Evolutionary conservation across 208 protist genomes (phyloP).

Genomic region (Leishmania braziliensis): DNA sequence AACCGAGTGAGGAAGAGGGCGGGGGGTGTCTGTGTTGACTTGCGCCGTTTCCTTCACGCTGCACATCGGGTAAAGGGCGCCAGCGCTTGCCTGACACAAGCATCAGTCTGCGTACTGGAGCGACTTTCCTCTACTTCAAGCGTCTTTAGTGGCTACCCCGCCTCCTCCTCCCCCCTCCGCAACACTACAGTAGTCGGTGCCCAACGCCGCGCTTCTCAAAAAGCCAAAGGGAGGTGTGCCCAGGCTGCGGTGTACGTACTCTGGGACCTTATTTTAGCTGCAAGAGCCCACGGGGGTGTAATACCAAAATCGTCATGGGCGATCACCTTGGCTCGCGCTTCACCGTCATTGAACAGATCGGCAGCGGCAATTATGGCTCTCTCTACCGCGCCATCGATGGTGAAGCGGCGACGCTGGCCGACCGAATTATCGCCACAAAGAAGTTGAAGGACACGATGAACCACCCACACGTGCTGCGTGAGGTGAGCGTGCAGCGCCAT

Average conservation of each 20-base stretch:
- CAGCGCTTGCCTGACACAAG: neutral
- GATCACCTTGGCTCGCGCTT: slow-evolving; percentile 28
- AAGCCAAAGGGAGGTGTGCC: neutral
- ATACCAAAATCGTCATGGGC: slow-evolving; percentile 12
- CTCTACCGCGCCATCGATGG: slow-evolving; percentile 41
- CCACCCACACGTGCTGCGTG: slow-evolving; percentile 35
- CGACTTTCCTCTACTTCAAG: neutral
- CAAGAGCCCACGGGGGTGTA: neutral
- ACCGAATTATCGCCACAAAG: slow-evolving; percentile 35
- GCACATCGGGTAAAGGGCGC: neutral
- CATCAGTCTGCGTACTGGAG: neutral
- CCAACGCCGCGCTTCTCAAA: neutral
- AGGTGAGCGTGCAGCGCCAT: slow-evolving; percentile 37
- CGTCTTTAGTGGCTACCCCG: neutral
- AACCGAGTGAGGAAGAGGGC: neutral
- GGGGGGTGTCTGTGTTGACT: neutral
- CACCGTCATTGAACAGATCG: slow-evolving; percentile 37
- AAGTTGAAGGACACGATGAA: slow-evolving; percentile 40
- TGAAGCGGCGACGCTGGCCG: slow-evolving; percentile 16
- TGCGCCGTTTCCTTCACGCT: neutral
- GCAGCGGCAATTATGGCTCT: slow-evolving; percentile 41
- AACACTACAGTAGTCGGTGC: neutral
- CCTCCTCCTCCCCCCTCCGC: neutral
- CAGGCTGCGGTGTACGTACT: neutral
- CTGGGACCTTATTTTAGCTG: neutral